A percentile compares a stretch with the other conserved stretches of the same genome.
Evolutionary conservation across 306 rosid genomes (phyloP).

Genomic region (Corylus avellana): DNA sequence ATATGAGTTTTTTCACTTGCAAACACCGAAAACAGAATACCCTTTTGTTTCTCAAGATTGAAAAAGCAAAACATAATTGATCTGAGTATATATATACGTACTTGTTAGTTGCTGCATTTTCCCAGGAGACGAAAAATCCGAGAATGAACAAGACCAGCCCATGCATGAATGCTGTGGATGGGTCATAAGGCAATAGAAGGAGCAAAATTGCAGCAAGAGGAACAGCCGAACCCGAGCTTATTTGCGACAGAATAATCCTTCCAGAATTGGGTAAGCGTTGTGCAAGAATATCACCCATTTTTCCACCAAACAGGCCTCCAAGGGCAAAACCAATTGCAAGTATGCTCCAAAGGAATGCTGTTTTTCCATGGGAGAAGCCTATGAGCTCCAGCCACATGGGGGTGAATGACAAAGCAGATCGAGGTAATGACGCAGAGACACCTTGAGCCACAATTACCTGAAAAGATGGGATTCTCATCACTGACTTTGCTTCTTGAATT

Average conservation of each 20-base stretch:
- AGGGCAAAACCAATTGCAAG: conserved; percentile 53
- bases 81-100: conserved; percentile 30
- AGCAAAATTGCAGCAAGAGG: conserved; percentile 71
- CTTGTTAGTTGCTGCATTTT: conserved; percentile 77
- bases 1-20: too few species aligned
- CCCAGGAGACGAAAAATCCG: conserved; percentile 69
- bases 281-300: conserved; percentile 70
- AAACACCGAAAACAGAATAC: too few species aligned
- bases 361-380: conserved; percentile 74
- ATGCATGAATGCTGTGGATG: conserved; percentile 59
- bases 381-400: conserved; percentile 83
- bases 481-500: conserved; percentile 64
- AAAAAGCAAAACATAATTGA: background rate
- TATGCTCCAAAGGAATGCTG: conserved; percentile 66
- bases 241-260: conserved; percentile 72
- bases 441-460: conserved; percentile 91
- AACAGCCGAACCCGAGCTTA: conserved; percentile 65
- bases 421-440: conserved; percentile 76
- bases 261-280: conserved; percentile 62
- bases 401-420: conserved; percentile 74
- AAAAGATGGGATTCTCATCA: conserved; percentile 65
- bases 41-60: too few species aligned
- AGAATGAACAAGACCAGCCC: conserved; percentile 67
- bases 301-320: conserved; percentile 80
- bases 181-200: conserved; percentile 62